Evolutionary conservation across 2,329 filamentous ascomycete species (phyloP).

Genomic region (Nemania diffusa): DNA sequence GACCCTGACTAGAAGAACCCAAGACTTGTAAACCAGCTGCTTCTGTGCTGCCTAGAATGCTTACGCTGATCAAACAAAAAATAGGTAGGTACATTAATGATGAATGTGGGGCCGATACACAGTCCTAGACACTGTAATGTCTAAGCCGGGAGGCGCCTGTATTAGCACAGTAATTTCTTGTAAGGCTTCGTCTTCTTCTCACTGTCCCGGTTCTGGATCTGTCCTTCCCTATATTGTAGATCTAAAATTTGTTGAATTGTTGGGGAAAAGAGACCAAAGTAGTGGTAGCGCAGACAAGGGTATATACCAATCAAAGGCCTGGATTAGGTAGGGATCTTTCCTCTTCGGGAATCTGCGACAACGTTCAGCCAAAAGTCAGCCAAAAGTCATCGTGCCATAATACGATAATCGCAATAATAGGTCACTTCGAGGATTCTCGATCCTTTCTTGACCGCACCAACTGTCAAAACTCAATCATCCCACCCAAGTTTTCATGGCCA

Average conservation of each 20-base stretch:
- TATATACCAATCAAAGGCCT: constrained; percentile 38
- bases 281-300: constrained; percentile 39
- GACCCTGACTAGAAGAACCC: constrained; percentile 9
- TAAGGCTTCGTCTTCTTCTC: too few relatives aligned
- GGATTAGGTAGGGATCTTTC: constrained; percentile 38
- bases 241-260: constrained; percentile 51
- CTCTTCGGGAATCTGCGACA: constrained; percentile 32
- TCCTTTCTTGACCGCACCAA: background rate
- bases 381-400: constrained; percentile 15
- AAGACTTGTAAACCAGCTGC: constrained; percentile 18
- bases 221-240: constrained; percentile 35
- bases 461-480: constrained; percentile 4
- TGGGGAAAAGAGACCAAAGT: constrained; percentile 45
- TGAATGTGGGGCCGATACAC: constrained; percentile 6
- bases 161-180: background rate
- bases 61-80: background rate
- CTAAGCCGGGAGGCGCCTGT: background rate
- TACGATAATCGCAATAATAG: background rate
- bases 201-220: constrained; percentile 9
- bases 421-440: background rate
- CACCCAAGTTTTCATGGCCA: constrained; percentile 8
- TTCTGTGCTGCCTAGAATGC: background rate
- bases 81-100: constrained; percentile 2
- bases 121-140: background rate
- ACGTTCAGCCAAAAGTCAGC: constrained; percentile 8